Evolutionary conservation across 164 flowering plant species (phyloP).

Genomic region (Nymphaea colorata): DNA sequence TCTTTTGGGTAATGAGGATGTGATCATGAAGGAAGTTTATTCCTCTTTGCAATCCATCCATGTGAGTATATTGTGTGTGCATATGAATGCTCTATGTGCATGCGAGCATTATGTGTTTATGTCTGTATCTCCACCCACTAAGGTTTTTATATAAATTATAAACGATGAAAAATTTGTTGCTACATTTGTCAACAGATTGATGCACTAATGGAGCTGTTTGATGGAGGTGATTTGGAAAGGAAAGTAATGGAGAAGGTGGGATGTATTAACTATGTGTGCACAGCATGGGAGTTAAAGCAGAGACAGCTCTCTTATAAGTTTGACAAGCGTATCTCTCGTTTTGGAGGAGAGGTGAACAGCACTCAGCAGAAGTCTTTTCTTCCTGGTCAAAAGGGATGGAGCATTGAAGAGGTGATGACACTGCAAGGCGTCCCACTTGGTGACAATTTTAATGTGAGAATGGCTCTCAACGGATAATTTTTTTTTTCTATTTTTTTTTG

Average conservation of each 20-base stretch:
- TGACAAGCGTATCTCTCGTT: slow-evolving; percentile 56
- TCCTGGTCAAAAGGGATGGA: slow-evolving; percentile 59
- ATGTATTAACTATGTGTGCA: slow-evolving; percentile 54
- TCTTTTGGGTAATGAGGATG: slow-evolving; percentile 65
- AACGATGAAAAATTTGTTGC: not conserved
- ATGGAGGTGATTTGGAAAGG: slow-evolving; percentile 64
- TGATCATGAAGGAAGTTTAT: slow-evolving; percentile 63
- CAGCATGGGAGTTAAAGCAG: slow-evolving; percentile 77
- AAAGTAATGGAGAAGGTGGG: slow-evolving; percentile 77
- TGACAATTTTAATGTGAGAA: slow-evolving; percentile 71
- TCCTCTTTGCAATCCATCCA: slow-evolving; percentile 49
- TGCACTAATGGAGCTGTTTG: slow-evolving; percentile 58
- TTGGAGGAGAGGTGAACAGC: slow-evolving; percentile 80
- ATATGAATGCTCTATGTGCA: not conserved
- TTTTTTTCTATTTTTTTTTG: not conserved
- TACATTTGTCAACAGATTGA: slow-evolving; percentile 24
- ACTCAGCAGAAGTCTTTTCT: slow-evolving; percentile 67
- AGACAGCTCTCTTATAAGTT: slow-evolving; percentile 68
- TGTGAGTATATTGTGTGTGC: slow-evolving; percentile 27
- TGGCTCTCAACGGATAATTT: not conserved
- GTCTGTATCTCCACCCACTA: too few relatives aligned
- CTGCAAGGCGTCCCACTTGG: slow-evolving; percentile 86
- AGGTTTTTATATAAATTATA: too few relatives aligned
- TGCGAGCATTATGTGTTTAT: not conserved
- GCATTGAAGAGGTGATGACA: slow-evolving; percentile 79